Base-by-base conservation (phyloP, 139 green algal species). In the Monoraphidium neglectum region DNA sequence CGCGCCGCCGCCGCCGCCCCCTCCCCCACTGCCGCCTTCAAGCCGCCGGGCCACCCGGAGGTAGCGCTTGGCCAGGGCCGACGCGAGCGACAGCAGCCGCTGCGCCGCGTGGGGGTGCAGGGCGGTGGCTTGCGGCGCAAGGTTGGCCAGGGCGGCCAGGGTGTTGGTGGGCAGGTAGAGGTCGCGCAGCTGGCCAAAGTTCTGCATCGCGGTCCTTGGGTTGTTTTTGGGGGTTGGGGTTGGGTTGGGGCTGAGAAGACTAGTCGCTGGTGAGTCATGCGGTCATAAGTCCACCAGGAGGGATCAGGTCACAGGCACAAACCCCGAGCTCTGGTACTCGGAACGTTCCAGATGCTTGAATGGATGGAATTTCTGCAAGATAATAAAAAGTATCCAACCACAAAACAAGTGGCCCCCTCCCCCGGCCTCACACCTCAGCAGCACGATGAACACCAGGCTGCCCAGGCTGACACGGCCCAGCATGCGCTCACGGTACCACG, bases 111-210 rank as follows among this genome's bases (percentile, higher is more conserved):
- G 88, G 3, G 86, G 72, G 76, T 87, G 89, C 54, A 97, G 76
- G 63, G 75, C 70, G 6, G 47, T 57, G 32, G 90, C 81, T 79
- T 94, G 84, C 38, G 92, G 91, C 26, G 92, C 93, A 43, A 97
- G 77, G 61, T 97, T 97, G 46, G 93, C 88, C 56, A 97, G 78
- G 5, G 90, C 91, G 4, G 93, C 93, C 37, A 97, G 86, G n/a
- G 88, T 94, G 80, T 97, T 97, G 71, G 90, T 97, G 63, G 94
- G 93, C 62, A 97, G 81, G 73, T 94, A 95, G 59, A 94, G 79
- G 76, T 97, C 93, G 70, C 78, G 71, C 26, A 92, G 74, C 73
- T 88, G 78, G 35, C 76, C 83, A 28, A 95, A 74, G 79, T 94
- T 93, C 81, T 86, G 87, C 59, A 90, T 82, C 5, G 88, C 87